phyloP scores from a whole-genome alignment of 495 filamentous ascomycete genomes.

The Stereocaulon alpinum region DNA sequence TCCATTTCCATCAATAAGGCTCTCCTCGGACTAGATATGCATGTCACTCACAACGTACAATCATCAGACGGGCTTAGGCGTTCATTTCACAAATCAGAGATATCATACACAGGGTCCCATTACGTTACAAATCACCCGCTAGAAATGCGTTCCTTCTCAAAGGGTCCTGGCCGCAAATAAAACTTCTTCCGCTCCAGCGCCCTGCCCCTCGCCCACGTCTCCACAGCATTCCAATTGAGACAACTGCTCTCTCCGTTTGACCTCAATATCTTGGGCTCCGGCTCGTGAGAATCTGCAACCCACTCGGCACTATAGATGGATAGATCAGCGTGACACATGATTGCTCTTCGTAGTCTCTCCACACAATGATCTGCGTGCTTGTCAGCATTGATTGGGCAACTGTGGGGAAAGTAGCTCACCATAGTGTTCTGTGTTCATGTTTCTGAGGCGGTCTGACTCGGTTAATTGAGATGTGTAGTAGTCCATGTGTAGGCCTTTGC shows the following conservation, averaged over 20 bases:
- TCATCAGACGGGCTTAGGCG: too few relatives aligned
- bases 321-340: neutral
- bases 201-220: neutral
- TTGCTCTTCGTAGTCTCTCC: neutral
- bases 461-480: neutral
- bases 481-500: neutral
- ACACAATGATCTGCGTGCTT: neutral
- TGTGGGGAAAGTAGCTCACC: neutral
- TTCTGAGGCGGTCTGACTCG: neutral
- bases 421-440: neutral
- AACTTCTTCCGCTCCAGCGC: neutral
- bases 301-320: neutral
- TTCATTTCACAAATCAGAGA: too few relatives aligned
- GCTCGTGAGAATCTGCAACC: neutral
- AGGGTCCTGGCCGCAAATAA: neutral
- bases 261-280: neutral
- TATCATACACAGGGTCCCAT: too few relatives aligned
- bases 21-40: too few relatives aligned
- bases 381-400: neutral
- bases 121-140: neutral
- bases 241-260: neutral
- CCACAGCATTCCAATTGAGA: neutral
- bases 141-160: neutral
- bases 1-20: too few relatives aligned
- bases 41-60: too few relatives aligned